These are phyloP conservation scores for Gynochthodes officinalis DNA, from an alignment of 257 asterid species.

Conservation along the genomic window DNA sequence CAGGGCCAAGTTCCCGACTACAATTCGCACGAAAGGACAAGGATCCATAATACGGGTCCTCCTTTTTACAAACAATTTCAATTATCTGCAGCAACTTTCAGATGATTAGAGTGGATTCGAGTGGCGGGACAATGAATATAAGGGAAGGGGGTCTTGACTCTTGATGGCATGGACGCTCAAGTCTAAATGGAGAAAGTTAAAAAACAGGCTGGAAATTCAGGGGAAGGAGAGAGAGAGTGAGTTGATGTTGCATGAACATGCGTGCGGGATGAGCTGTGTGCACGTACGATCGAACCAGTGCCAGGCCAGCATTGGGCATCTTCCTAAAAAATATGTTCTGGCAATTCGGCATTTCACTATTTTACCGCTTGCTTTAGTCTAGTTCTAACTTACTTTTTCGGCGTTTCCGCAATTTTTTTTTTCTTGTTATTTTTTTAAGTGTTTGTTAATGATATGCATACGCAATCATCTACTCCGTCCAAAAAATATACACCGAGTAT, in stretches of 20 bases:
- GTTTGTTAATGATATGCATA: no score
- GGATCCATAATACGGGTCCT: constrained; percentile 66
- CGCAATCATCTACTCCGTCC: no score
- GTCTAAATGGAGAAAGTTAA: neutral
- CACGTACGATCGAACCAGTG: constrained; percentile 44
- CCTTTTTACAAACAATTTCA: neutral
- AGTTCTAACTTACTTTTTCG: neutral
- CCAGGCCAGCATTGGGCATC: constrained; percentile 40
- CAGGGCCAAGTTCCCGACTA: constrained; percentile 54
- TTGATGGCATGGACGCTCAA: neutral
- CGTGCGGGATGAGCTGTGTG: constrained; percentile 91
- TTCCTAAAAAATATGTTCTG: constrained; percentile 1
- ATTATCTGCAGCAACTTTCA: neutral
- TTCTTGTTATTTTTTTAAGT: no score
- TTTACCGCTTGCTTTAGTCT: neutral
- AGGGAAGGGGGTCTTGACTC: no score
- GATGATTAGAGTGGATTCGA: neutral
- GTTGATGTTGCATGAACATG: constrained; percentile 35
- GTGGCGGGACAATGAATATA: neutral
- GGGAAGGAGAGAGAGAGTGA: neutral
- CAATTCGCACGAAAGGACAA: constrained; percentile 79
- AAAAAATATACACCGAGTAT: no score
- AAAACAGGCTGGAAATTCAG: constrained; percentile 17
- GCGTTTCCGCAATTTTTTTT: no score
- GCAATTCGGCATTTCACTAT: neutral